Base-by-base conservation (phyloP, 768 basidiomycete genomes). In the Trametes gibbosa region DNA sequence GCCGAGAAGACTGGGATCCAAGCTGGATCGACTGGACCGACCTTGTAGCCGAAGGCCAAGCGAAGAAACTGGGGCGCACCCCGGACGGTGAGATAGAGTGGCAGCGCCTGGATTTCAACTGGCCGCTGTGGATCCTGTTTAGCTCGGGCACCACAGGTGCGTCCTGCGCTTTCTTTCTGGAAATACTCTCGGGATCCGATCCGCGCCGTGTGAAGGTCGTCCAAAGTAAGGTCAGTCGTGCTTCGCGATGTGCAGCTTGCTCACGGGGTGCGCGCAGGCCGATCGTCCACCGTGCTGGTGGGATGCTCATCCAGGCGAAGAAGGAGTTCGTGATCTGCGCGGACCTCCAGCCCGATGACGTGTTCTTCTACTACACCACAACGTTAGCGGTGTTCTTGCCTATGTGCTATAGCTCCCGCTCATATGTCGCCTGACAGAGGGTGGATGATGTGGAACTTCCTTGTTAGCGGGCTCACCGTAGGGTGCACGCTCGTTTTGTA, bases 381-480 rank as follows among this genome's bases (percentile, higher is more conserved):
- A 89, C 87, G 87, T 89, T 63, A 65, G 85, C 76, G 29, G 45
- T 50, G 16, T 43, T 27, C 10, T 52, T 56, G 34, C 53, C 27
- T n/a, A 41, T 32, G 23, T 50, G 41, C 58, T 24, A 32, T 54
- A 39, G 39, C 46, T 53, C 14, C 35, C n/a, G 49, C 54, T 59
- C 45, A 58, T 53, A 48, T 25, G 32, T 47, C 47, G 21, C 5
- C 7, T 12, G 58, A 56, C 29, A 90, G 88, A 17, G 88, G 88
- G 45, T 91, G 90, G 90, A 92, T 93, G 90, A 92, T 92, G 90
- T 92, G 87, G 84, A 92, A 92, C 68, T 92, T 90, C 71, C 83
- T 92, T 35, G 77, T 88, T 29, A 81, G 82, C 53, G 84, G 81
- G 9, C 77, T 92, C 12, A 78, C 79, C 42, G 69, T 83, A 14